A percentile compares a stretch with the other conserved stretches of the same genome.
Evolutionary conservation across 2,329 filamentous ascomycete species (phyloP).

Genomic region (Xylariales sp.): DNA sequence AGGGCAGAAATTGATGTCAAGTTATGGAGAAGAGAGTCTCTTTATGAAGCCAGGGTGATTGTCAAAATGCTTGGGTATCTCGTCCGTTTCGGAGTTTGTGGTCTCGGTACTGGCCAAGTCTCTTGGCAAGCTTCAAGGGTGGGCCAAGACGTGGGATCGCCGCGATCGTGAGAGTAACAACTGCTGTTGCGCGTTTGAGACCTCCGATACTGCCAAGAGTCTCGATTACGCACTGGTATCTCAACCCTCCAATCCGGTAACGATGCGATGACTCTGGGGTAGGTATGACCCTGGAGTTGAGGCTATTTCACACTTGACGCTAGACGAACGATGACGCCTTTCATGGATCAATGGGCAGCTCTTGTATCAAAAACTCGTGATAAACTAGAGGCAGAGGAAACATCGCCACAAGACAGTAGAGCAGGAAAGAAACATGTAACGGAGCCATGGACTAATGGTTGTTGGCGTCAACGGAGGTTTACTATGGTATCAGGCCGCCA

Average conservation of each 20-base stretch:
- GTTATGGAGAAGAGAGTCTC: neutral
- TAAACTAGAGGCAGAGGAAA: too few species aligned
- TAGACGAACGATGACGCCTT: too few species aligned
- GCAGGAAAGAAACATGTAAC: too few species aligned
- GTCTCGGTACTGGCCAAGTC: conserved; percentile 8
- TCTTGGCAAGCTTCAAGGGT: conserved; percentile 4
- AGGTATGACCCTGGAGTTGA: neutral
- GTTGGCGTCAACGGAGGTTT: too few species aligned
- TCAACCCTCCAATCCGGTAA: too few species aligned
- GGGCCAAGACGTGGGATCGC: conserved; percentile 23
- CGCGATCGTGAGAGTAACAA: conserved; percentile 5
- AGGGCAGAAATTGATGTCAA: too few species aligned
- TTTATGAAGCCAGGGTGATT: neutral
- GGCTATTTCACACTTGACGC: neutral
- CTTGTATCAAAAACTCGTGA: too few species aligned
- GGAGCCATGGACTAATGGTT: too few species aligned
- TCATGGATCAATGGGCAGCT: too few species aligned
- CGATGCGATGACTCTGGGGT: neutral
- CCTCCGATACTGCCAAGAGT: neutral
- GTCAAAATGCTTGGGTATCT: conserved; percentile 8
- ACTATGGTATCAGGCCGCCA: too few species aligned
- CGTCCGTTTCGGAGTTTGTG: conserved; percentile 10
- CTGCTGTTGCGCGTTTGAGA: conserved; percentile 3
- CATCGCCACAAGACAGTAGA: too few species aligned
- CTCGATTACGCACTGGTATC: neutral